Conservation (phyloP, 2,329 filamentous ascomycete species). For the Lomentospora prolificans region DNA sequence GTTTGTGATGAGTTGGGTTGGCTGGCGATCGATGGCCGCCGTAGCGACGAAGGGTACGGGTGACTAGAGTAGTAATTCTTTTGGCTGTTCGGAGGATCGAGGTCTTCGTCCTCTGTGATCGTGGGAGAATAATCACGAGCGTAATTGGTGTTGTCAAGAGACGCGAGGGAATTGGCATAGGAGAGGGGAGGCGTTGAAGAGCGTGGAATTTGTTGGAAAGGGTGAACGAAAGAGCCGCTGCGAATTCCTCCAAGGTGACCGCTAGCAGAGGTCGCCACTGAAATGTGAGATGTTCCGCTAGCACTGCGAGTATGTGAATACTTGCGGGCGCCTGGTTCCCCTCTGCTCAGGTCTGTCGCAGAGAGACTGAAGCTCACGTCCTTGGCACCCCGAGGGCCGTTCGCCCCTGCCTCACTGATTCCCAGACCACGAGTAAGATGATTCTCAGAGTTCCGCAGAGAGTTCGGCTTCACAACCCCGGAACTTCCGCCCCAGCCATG, state of each 20-base stretch:
- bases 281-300: conserved; percentile 47
- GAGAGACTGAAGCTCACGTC: conserved; percentile 39
- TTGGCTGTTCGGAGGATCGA: conserved; percentile 15
- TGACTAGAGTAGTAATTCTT: conserved; percentile 13
- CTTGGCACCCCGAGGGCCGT: conserved; percentile 19
- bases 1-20: conserved; percentile 29
- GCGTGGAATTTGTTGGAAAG: conserved; percentile 54
- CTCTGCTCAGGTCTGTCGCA: conserved; percentile 19
- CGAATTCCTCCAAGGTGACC: conserved; percentile 24
- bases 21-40: conserved; percentile 28
- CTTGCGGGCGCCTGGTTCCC: conserved; percentile 21
- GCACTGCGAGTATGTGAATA: conserved; percentile 49
- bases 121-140: conserved; percentile 44
- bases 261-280: conserved; percentile 45
- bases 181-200: conserved; percentile 50
- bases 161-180: conserved; percentile 46
- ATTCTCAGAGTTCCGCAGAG: background rate
- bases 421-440: conserved; percentile 7
- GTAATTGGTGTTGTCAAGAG: conserved; percentile 31
- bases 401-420: conserved; percentile 4
- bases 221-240: conserved; percentile 47
- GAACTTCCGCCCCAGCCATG: conserved; percentile 21
- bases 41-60: conserved; percentile 16
- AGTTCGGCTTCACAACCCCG: background rate
- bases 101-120: conserved; percentile 42